Evolutionary conservation across 169 alveolate species (phyloP).

Genomic region (Eimeria mitis): DNA sequence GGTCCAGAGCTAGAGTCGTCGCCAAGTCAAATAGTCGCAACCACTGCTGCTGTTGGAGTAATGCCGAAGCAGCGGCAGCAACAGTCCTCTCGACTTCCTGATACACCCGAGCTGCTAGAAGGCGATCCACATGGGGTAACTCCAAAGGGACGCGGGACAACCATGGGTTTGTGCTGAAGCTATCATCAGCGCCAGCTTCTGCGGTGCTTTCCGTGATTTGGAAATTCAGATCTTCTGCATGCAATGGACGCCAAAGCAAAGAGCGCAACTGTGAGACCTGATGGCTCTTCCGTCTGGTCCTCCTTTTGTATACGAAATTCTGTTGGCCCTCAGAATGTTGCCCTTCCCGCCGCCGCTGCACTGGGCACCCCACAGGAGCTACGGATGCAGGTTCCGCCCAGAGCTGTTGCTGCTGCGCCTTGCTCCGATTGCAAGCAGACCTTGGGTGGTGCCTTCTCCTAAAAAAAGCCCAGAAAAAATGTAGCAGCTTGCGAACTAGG

Average conservation of each 20-base stretch:
- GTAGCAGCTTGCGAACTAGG: conserved; percentile 56
- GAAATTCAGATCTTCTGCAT: background rate
- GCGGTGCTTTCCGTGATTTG: background rate
- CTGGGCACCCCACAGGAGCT: background rate
- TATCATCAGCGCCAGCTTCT: background rate
- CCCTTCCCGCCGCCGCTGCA: background rate
- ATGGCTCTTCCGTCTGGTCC: background rate
- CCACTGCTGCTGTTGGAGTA: conserved; percentile 72
- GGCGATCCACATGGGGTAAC: conserved; percentile 42
- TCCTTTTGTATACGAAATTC: background rate
- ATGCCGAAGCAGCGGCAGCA: conserved; percentile 14
- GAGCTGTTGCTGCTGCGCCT: background rate
- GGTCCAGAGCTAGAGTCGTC: conserved; percentile 69
- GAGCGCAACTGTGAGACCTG: background rate
- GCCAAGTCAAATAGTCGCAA: conserved; percentile 64
- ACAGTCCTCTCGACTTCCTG: conserved; percentile 39
- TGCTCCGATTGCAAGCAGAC: background rate
- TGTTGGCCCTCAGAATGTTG: background rate
- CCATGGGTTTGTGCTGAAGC: background rate
- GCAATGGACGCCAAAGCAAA: conserved; percentile 50
- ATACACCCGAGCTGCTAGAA: conserved; percentile 36
- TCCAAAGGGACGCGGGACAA: conserved; percentile 26
- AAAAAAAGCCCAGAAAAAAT: conserved; percentile 57
- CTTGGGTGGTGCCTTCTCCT: background rate
- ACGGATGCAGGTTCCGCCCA: background rate